These are phyloP conservation scores for Globisporangium uncinulatum DNA, from an alignment of 352 stramenopile genomes.

Conservation along the genomic window DNA sequence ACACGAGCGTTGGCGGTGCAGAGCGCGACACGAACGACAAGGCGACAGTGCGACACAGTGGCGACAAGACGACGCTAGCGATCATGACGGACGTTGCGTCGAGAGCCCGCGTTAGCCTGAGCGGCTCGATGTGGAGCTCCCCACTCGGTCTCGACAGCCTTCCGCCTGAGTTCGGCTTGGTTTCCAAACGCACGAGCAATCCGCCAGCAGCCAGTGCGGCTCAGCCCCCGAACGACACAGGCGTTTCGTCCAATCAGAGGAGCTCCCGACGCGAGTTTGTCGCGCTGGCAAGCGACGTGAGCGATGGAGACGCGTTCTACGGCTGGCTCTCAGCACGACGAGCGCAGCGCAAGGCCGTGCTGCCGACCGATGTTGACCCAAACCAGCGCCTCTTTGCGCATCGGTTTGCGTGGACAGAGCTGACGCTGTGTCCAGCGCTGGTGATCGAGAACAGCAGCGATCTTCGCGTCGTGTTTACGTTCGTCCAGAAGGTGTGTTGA, in stretches of 20 bases:
- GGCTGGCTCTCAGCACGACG: constrained; percentile 31
- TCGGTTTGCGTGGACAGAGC: constrained; percentile 49
- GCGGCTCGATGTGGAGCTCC: constrained; percentile 27
- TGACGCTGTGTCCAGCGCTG: constrained; percentile 40
- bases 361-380: constrained; percentile 44
- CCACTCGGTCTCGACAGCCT: constrained; percentile 17
- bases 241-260: not conserved
- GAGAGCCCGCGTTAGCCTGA: constrained; percentile 19
- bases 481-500: constrained; percentile 37
- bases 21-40: not conserved
- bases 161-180: constrained; percentile 44
- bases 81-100: constrained; percentile 34
- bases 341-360: constrained; percentile 26
- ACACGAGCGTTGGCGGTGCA: not conserved
- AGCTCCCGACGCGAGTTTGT: constrained; percentile 20
- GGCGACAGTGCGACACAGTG: too few relatives aligned
- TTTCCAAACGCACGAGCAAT: constrained; percentile 25
- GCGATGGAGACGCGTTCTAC: constrained; percentile 14
- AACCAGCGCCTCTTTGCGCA: constrained; percentile 29
- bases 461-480: constrained; percentile 19
- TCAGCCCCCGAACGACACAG: not conserved
- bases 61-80: constrained; percentile 6
- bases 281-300: not conserved
- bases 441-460: constrained; percentile 33
- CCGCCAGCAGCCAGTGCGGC: not conserved